Percentiles rank a stretch among this genome's conserved stretches.
These are phyloP conservation scores for Fusarium zealandicum DNA, from an alignment of 2,329 filamentous ascomycete genomes.

Conservation along the genomic window DNA sequence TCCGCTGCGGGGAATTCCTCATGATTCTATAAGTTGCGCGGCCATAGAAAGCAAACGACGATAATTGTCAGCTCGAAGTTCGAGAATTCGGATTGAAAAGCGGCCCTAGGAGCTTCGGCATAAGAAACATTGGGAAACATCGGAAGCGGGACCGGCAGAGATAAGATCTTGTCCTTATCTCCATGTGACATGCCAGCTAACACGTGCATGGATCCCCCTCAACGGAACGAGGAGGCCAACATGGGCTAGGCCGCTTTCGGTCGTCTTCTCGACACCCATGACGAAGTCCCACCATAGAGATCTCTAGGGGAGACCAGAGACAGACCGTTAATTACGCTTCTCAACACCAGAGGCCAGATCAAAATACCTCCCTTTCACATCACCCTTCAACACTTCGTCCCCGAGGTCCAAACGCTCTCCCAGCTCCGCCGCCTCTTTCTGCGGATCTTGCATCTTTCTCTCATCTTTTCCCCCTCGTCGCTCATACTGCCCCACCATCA, in stretches of 20 bases:
- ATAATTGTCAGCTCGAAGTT: constrained; percentile 7
- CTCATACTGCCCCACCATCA: constrained; percentile 40
- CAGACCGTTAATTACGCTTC: constrained; percentile 43
- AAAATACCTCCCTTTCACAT: constrained; percentile 31
- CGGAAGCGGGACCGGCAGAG: constrained; percentile 16
- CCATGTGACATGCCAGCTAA: constrained; percentile 39
- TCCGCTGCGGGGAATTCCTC: constrained; percentile 45
- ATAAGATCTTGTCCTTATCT: constrained; percentile 30
- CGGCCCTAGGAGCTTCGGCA: constrained; percentile 5
- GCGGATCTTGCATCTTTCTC: constrained; percentile 14
- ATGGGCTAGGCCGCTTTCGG: constrained; percentile 38
- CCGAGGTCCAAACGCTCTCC: not conserved
- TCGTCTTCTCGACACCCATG: constrained; percentile 39
- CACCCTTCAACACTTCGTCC: constrained; percentile 14
- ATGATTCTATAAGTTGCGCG: constrained; percentile 38
- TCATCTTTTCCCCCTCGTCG: constrained; percentile 11
- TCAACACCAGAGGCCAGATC: constrained; percentile 29
- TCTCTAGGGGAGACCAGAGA: constrained; percentile 40
- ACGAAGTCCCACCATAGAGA: constrained; percentile 41
- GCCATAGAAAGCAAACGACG: constrained; percentile 30
- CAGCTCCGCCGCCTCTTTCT: constrained; percentile 8
- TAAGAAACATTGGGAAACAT: constrained; percentile 2
- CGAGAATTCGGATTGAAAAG: not conserved
- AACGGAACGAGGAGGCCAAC: constrained; percentile 20
- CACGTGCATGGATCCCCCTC: constrained; percentile 1